Evolutionary conservation across 192 early-diverging fungal genomes (phyloP).

Genomic region (Coemansia erecta): DNA sequence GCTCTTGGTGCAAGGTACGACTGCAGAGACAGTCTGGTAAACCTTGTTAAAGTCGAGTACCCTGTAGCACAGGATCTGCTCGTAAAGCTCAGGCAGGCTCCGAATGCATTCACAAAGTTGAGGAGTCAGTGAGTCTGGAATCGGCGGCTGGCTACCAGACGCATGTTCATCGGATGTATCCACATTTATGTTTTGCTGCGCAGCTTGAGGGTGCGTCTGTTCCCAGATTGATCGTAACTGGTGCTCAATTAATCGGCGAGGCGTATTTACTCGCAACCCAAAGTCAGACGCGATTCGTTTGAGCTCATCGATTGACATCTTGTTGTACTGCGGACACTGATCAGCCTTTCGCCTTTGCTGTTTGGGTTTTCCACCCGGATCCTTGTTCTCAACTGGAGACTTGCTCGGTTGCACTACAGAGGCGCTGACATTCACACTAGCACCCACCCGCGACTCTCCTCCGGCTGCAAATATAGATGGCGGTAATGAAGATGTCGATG

Average conservation of each 20-base stretch:
- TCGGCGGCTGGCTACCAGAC: background rate
- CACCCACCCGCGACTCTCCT: no score
- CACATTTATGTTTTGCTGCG: no score
- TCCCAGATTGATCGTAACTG: conserved; percentile 23
- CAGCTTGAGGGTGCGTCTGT: conserved; percentile 7
- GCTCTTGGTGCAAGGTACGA: conserved; percentile 15
- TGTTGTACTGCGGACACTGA: conserved; percentile 12
- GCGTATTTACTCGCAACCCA: conserved; percentile 20
- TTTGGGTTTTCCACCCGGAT: background rate
- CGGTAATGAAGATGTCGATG: no score
- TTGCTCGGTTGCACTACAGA: no score
- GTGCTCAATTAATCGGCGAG: conserved; percentile 18
- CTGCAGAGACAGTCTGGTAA: conserved; percentile 9
- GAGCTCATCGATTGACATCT: conserved; percentile 5
- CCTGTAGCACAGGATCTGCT: conserved; percentile 26
- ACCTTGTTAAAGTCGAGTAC: conserved; percentile 26
- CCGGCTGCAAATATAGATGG: no score
- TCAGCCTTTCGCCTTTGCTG: background rate
- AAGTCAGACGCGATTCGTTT: conserved; percentile 12
- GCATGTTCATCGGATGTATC: background rate
- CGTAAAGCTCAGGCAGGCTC: conserved; percentile 12
- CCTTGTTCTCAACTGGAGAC: no score
- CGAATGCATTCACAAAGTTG: conserved; percentile 20
- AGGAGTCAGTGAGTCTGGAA: background rate
- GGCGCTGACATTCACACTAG: no score